Evolutionary conservation across 2,329 filamentous ascomycete genomes (phyloP).

Genomic region (Ilyonectria sp.): DNA sequence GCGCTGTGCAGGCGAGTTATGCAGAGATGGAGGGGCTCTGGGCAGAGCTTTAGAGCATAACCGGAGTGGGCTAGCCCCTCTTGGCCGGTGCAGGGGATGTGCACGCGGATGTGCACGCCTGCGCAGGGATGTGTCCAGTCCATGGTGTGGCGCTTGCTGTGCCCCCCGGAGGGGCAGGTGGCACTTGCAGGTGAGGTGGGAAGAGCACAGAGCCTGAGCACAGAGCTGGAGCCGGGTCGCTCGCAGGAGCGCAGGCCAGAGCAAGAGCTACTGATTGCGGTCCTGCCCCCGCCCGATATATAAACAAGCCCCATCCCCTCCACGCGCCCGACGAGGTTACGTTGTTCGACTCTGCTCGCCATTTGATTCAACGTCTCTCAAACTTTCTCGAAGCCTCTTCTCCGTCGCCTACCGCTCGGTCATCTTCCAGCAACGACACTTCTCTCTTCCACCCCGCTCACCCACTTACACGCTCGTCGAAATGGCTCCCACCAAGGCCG

Average conservation of each 20-base stretch:
- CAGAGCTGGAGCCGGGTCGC: slow-evolving; percentile 28
- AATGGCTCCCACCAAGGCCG: slow-evolving; percentile 70
- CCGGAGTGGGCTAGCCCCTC: slow-evolving; percentile 23
- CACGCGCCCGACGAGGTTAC: slow-evolving; percentile 66
- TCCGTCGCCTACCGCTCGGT: slow-evolving; percentile 44
- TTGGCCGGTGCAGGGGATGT: slow-evolving; percentile 40
- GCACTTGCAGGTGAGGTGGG: slow-evolving; percentile 44
- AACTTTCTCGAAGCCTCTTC: slow-evolving; percentile 36
- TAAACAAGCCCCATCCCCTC: slow-evolving; percentile 70
- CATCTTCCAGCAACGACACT: slow-evolving; percentile 37
- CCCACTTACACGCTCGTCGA: slow-evolving; percentile 50
- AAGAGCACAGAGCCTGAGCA: slow-evolving; percentile 36
- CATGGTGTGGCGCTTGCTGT: slow-evolving; percentile 46
- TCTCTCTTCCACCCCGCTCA: slow-evolving; percentile 39
- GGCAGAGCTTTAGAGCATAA: slow-evolving; percentile 22
- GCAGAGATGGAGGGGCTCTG: slow-evolving; percentile 11
- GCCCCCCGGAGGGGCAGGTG: slow-evolving; percentile 45
- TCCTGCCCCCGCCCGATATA: slow-evolving; percentile 71
- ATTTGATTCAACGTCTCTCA: slow-evolving; percentile 45
- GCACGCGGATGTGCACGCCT: slow-evolving; percentile 40
- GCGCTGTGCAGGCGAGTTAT: slow-evolving; percentile 34
- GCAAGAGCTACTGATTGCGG: slow-evolving; percentile 68
- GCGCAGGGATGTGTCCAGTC: slow-evolving; percentile 35
- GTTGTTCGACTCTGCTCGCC: slow-evolving; percentile 54
- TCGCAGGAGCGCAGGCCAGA: slow-evolving; percentile 21